phyloP scores from a whole-genome alignment of 441 rosid genomes.

The Breynia disticha region DNA sequence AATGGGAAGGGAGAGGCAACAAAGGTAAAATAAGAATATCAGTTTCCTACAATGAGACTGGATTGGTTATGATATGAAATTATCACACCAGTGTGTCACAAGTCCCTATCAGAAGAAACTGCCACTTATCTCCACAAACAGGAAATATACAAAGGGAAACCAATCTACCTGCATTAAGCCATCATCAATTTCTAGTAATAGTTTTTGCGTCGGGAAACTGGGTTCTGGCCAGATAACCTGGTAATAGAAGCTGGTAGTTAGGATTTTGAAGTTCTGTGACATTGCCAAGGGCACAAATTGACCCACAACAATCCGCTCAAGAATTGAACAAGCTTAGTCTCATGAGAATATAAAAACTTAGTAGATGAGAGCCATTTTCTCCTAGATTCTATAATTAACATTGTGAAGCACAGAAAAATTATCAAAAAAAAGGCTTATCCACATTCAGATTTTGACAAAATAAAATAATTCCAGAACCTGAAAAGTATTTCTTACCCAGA shows the following conservation, averaged over 20 bases:
- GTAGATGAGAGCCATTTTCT: too few relatives aligned
- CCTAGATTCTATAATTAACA: too few relatives aligned
- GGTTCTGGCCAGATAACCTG: constrained; percentile 82
- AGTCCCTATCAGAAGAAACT: constrained; percentile 24
- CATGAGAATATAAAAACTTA: too few relatives aligned
- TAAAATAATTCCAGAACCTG: background rate
- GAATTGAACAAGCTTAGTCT: constrained; percentile 1
- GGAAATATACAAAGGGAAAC: constrained; percentile 14
- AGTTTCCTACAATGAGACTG: constrained; percentile 56
- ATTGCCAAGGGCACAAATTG: constrained; percentile 2
- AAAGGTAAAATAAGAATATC: constrained; percentile 63
- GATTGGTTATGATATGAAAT: constrained; percentile 43
- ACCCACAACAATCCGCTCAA: constrained; percentile 1
- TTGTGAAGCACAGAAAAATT: too few relatives aligned
- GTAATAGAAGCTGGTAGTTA: constrained; percentile 37
- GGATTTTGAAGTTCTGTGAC: constrained; percentile 19
- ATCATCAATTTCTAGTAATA: constrained; percentile 56
- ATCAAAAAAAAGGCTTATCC: too few relatives aligned
- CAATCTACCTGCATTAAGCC: constrained; percentile 42
- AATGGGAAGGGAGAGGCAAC: constrained; percentile 69
- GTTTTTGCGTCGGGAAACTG: constrained; percentile 71
- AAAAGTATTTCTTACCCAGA: constrained; percentile 57
- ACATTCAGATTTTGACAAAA: too few relatives aligned
- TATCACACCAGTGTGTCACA: constrained; percentile 18
- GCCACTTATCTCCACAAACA: constrained; percentile 18